Conservation (phyloP, 106 monocot species). For the Allium cepa region DNA sequence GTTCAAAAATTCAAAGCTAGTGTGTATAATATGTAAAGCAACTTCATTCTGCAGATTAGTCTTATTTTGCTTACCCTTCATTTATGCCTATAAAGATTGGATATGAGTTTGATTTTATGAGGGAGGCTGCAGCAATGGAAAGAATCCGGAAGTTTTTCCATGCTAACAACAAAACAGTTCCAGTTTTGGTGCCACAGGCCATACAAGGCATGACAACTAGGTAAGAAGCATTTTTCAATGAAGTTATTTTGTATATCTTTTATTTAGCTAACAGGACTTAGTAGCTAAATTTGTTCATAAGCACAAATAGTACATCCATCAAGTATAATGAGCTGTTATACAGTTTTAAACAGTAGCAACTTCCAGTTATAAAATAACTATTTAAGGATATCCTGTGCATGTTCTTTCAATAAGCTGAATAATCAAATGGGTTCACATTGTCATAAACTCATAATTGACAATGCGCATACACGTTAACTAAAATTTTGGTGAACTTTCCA, state of each 20-base stretch:
- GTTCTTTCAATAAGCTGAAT: too few species aligned
- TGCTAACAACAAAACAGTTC: slow-evolving; percentile 57
- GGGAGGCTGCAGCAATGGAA: slow-evolving; percentile 88
- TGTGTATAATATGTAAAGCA: background rate
- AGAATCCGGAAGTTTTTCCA: slow-evolving; percentile 53
- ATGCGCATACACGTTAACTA: too few species aligned
- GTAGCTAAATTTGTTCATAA: too few species aligned
- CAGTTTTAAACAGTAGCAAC: too few species aligned
- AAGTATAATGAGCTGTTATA: too few species aligned
- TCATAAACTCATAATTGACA: too few species aligned
- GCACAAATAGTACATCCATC: too few species aligned
- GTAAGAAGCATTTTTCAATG: slow-evolving; percentile 33
- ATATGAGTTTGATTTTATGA: slow-evolving; percentile 91
- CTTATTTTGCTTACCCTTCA: background rate
- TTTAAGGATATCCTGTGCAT: too few species aligned
- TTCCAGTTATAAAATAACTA: too few species aligned
- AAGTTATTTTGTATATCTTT: background rate
- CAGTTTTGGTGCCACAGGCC: slow-evolving; percentile 78
- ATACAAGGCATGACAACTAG: slow-evolving; percentile 72
- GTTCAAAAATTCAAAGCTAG: background rate
- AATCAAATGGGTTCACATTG: too few species aligned
- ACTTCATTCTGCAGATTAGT: slow-evolving; percentile 3
- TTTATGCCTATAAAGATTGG: slow-evolving; percentile 45
- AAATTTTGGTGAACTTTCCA: too few species aligned
- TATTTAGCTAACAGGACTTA: too few species aligned